Percentiles rank a stretch among this genome's conserved stretches.
Conservation (phyloP, 306 rosid species). For the Malus asiatica region DNA sequence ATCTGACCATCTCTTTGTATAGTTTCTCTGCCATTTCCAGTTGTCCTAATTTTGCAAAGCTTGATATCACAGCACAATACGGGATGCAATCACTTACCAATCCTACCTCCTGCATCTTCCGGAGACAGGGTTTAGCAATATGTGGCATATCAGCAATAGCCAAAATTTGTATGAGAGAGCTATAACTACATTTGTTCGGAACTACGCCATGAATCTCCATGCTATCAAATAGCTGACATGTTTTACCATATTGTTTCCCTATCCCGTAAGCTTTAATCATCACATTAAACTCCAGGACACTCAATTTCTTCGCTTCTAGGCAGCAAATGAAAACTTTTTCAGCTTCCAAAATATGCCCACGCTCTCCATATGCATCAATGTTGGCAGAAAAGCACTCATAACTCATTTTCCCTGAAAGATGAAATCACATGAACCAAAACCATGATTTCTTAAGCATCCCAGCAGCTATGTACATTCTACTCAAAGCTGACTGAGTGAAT, state of each 20-base stretch:
- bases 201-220: conserved; percentile 45
- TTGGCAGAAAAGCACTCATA: conserved; percentile 71
- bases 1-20: conserved; percentile 58
- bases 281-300: conserved; percentile 76
- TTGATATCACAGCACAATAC: conserved; percentile 61
- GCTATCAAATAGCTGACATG: conserved; percentile 53
- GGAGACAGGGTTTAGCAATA: conserved; percentile 49
- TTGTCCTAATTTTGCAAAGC: conserved; percentile 56
- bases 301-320: conserved; percentile 49
- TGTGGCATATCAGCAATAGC: conserved; percentile 53
- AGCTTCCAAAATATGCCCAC: conserved; percentile 57
- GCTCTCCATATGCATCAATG: conserved; percentile 76
- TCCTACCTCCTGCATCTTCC: conserved; percentile 64
- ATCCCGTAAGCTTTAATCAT: conserved; percentile 86
- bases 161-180: conserved; percentile 71
- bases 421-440: conserved; percentile 70
- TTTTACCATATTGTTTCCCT: conserved; percentile 45
- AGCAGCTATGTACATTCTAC: conserved; percentile 65
- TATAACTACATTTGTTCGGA: conserved; percentile 63
- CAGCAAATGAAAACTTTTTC: conserved; percentile 63
- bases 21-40: conserved; percentile 50
- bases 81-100: conserved; percentile 61
- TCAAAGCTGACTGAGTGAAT: conserved; percentile 66
- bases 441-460: conserved; percentile 61
- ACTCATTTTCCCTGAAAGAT: conserved; percentile 46